These are phyloP conservation scores for Aspergillus conjunctus DNA, from an alignment of 495 filamentous ascomycete genomes.

Conservation along the genomic window DNA sequence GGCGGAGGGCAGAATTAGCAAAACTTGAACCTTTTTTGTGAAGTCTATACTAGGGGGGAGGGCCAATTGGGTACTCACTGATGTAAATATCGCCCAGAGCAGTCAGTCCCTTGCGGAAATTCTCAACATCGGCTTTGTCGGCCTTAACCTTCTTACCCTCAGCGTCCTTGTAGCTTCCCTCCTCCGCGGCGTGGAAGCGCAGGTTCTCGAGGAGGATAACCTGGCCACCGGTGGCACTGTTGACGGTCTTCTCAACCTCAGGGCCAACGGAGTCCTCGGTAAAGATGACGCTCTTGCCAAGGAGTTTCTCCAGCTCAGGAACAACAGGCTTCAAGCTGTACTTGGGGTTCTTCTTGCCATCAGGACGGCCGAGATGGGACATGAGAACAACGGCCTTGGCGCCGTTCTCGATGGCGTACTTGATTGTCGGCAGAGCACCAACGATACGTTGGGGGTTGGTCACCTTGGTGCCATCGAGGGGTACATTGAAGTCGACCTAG, in stretches of 20 bases:
- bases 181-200: constrained; percentile 96
- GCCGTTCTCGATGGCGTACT: constrained; percentile 91
- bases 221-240: constrained; percentile 77
- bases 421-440: constrained; percentile 96
- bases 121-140: constrained; percentile 85
- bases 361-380: constrained; percentile 96
- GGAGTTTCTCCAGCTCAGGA: constrained; percentile 85
- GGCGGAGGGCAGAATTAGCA: constrained; percentile 22
- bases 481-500: constrained; percentile 99
- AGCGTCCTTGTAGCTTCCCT: constrained; percentile 88
- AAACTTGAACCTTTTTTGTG: background rate
- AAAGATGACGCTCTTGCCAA: constrained; percentile 81
- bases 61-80: constrained; percentile 60
- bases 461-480: constrained; percentile 74
- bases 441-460: constrained; percentile 97
- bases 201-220: constrained; percentile 96
- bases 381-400: constrained; percentile 96
- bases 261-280: constrained; percentile 88
- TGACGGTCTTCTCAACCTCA: constrained; percentile 86
- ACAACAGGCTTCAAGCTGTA: constrained; percentile 94
- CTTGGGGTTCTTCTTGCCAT: constrained; percentile 86
- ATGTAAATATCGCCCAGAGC: constrained; percentile 94
- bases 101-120: constrained; percentile 94
- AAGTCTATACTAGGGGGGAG: background rate
- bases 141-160: constrained; percentile 98